Evolutionary conservation across 208 protist species (phyloP).

Genomic region (Trypanosoma rangeli): DNA sequence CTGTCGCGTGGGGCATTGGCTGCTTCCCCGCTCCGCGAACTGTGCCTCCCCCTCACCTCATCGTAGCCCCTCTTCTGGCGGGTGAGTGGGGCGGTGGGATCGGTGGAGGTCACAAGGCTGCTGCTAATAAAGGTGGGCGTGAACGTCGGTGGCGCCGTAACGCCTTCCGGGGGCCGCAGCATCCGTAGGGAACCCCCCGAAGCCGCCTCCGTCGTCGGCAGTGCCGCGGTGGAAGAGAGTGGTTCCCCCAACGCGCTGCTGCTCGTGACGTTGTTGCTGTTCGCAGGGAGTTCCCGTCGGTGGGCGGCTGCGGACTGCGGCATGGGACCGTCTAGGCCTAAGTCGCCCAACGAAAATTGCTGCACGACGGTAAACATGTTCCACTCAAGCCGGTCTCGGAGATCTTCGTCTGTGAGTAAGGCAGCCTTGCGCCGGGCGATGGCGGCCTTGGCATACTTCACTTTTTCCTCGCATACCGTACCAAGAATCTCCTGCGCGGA

Average conservation of each 20-base stretch:
- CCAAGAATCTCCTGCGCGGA: conserved; percentile 53
- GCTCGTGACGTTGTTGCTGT: neutral
- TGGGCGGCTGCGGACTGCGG: conserved; percentile 54
- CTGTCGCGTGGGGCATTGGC: conserved; percentile 1
- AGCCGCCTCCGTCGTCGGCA: neutral
- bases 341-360: conserved; percentile 63
- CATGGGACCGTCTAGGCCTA: conserved; percentile 73
- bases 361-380: conserved; percentile 74
- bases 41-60: conserved; percentile 15
- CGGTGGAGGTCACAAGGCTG: conserved; percentile 40
- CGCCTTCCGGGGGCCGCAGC: conserved; percentile 32
- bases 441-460: conserved; percentile 67
- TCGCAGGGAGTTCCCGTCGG: conserved; percentile 17
- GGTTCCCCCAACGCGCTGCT: neutral
- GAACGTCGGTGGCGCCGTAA: conserved; percentile 28
- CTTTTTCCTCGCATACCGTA: conserved; percentile 71
- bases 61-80: conserved; percentile 3
- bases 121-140: conserved; percentile 73
- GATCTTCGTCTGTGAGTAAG: conserved; percentile 82
- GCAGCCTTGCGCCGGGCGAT: conserved; percentile 78
- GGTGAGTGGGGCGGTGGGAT: conserved; percentile 12
- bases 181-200: conserved; percentile 10
- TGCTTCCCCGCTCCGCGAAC: conserved; percentile 8
- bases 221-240: neutral
- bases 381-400: conserved; percentile 83